Evolutionary conservation across 139 green algal species (phyloP).

Genomic region (Chlorella sp.): DNA sequence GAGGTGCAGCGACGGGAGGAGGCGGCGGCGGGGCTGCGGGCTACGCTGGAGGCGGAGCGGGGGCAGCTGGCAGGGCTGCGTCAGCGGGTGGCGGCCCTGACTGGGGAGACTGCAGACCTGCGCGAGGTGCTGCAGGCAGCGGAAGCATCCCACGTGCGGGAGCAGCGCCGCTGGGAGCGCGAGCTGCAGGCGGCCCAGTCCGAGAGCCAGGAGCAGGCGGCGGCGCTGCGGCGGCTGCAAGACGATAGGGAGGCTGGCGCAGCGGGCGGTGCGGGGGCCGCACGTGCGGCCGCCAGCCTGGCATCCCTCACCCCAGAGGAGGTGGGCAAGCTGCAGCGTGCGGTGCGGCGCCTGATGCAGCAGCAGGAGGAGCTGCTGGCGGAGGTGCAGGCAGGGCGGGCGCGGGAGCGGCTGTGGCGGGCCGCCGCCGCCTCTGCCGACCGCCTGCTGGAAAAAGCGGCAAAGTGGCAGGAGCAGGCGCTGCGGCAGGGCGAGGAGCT

Average conservation of each 20-base stretch:
- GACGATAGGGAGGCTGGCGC: background rate
- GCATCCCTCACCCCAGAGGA: background rate
- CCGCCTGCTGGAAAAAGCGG: slow-evolving; percentile 16
- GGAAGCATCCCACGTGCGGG: too few relatives aligned
- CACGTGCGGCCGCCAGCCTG: too few relatives aligned
- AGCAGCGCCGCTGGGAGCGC: too few relatives aligned
- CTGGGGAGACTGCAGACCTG: background rate
- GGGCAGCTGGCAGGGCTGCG: background rate
- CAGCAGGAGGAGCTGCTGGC: slow-evolving; percentile 1
- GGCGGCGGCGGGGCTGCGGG: background rate
- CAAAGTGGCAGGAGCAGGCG: slow-evolving; percentile 7
- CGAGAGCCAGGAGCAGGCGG: background rate
- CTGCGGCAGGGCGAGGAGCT: slow-evolving; percentile 30
- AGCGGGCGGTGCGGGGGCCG: background rate
- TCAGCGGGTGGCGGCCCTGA: slow-evolving; percentile 23
- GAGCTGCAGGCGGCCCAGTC: background rate
- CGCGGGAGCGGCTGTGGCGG: slow-evolving; percentile 12
- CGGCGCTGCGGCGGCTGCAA: background rate
- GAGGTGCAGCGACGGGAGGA: background rate
- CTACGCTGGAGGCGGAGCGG: background rate
- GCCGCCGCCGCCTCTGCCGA: background rate
- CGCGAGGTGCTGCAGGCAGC: too few relatives aligned
- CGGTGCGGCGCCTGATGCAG: slow-evolving; percentile 12
- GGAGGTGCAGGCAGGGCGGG: slow-evolving; percentile 5
- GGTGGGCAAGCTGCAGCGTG: slow-evolving; percentile 6